phyloP scores from a whole-genome alignment of 768 basidiomycete genomes.

The Boletus sp. region DNA sequence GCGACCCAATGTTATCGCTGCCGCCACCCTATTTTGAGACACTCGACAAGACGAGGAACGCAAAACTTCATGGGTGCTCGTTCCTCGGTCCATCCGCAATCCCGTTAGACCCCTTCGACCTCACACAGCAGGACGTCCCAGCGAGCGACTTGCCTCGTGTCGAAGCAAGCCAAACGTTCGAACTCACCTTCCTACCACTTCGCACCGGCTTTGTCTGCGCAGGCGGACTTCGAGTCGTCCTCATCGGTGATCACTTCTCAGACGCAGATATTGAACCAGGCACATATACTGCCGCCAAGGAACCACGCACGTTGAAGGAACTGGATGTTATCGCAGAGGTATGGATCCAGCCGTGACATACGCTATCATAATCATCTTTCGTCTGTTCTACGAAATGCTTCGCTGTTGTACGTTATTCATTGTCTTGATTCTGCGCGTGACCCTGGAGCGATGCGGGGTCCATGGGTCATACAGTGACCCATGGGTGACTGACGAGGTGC shows the following conservation, averaged over 20 bases:
- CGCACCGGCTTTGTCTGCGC: conserved; percentile 57
- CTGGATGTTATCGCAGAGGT: conserved; percentile 71
- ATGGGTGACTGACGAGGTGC: conserved; percentile 86
- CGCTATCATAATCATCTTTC: conserved; percentile 2
- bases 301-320: conserved; percentile 58
- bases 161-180: conserved; percentile 53
- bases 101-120: conserved; percentile 43
- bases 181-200: conserved; percentile 58
- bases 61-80: conserved; percentile 33
- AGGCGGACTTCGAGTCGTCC: conserved; percentile 69
- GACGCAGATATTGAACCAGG: conserved; percentile 33
- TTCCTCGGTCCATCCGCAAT: conserved; percentile 52
- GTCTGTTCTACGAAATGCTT: conserved; percentile 10
- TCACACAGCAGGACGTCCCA: conserved; percentile 19
- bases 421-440: neutral
- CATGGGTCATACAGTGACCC: conserved; percentile 46
- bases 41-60: conserved; percentile 33
- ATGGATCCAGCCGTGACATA: conserved; percentile 48
- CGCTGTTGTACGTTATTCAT: conserved; percentile 2
- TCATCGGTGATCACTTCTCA: conserved; percentile 53
- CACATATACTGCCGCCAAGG: conserved; percentile 26
- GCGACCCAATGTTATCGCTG: conserved; percentile 24
- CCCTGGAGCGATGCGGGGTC: neutral
- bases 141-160: conserved; percentile 25
- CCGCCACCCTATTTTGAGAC: conserved; percentile 49